Conservation (phyloP, 2,329 filamentous ascomycete species). For the Phoma sp. region DNA sequence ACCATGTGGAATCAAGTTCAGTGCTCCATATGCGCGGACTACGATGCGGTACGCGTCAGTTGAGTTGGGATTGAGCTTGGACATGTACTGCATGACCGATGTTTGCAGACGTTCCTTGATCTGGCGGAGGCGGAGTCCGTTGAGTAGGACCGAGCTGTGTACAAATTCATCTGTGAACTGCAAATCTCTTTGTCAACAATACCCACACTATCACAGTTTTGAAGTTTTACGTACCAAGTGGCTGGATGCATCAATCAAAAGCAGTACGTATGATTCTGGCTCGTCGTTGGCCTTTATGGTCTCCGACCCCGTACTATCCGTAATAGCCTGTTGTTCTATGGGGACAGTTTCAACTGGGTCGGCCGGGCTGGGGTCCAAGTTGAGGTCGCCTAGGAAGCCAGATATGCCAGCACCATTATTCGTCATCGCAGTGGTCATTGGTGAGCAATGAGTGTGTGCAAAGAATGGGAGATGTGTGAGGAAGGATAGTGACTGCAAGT, state of each 20-base stretch:
- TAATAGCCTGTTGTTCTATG: neutral
- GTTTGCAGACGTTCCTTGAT: neutral
- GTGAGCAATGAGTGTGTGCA: neutral
- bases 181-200: too few relatives aligned
- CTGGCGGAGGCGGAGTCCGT: neutral
- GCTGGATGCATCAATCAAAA: neutral
- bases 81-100: neutral
- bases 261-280: neutral
- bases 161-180: neutral
- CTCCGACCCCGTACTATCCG: neutral
- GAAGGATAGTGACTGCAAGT: too few relatives aligned
- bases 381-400: neutral
- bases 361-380: neutral
- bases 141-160: neutral
- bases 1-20: neutral
- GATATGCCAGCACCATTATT: neutral
- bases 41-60: neutral
- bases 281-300: neutral
- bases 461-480: too few relatives aligned
- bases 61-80: neutral
- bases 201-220: too few relatives aligned
- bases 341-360: too few relatives aligned
- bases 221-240: neutral
- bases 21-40: neutral
- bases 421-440: neutral